Evolutionary conservation across 2,329 filamentous ascomycete genomes (phyloP).

Genomic region (Rachicladosporium sp.): DNA sequence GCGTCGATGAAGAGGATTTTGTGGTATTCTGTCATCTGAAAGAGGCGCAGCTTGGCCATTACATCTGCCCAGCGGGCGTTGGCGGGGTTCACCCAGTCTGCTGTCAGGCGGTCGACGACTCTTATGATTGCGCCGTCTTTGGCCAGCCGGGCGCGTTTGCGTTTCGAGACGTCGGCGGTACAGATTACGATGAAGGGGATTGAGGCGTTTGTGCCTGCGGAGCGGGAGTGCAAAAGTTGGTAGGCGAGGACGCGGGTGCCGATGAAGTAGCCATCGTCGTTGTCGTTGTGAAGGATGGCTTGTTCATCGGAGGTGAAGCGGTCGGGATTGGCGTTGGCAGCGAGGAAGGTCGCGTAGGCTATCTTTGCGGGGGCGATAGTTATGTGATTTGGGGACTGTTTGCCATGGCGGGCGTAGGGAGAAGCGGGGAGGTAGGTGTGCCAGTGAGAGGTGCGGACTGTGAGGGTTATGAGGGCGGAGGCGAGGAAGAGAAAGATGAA

Average conservation of each 20-base stretch:
- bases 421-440: slow-evolving; percentile 11
- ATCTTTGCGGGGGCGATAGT: slow-evolving; percentile 12
- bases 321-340: slow-evolving; percentile 13
- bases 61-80: slow-evolving; percentile 22
- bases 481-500: slow-evolving; percentile 23
- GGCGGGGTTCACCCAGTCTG: slow-evolving; percentile 18
- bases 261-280: slow-evolving; percentile 25
- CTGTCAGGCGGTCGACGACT: slow-evolving; percentile 21
- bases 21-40: slow-evolving; percentile 20
- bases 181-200: slow-evolving; percentile 29
- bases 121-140: slow-evolving; percentile 26
- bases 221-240: slow-evolving; percentile 25
- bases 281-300: slow-evolving; percentile 14
- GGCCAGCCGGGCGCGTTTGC: slow-evolving; percentile 24
- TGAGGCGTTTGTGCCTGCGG: slow-evolving; percentile 21
- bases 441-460: slow-evolving; percentile 12
- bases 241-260: slow-evolving; percentile 25
- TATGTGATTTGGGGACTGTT: slow-evolving; percentile 8
- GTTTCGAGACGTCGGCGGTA: slow-evolving; percentile 22
- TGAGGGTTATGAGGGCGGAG: slow-evolving; percentile 22
- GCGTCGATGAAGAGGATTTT: slow-evolving; percentile 27
- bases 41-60: slow-evolving; percentile 26
- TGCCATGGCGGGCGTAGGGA: slow-evolving; percentile 7
- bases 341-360: slow-evolving; percentile 29
- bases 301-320: slow-evolving; percentile 12